These are phyloP conservation scores for Goffeauzyma gilvescens DNA, from an alignment of 768 basidiomycete genomes.

Conservation along the genomic window DNA sequence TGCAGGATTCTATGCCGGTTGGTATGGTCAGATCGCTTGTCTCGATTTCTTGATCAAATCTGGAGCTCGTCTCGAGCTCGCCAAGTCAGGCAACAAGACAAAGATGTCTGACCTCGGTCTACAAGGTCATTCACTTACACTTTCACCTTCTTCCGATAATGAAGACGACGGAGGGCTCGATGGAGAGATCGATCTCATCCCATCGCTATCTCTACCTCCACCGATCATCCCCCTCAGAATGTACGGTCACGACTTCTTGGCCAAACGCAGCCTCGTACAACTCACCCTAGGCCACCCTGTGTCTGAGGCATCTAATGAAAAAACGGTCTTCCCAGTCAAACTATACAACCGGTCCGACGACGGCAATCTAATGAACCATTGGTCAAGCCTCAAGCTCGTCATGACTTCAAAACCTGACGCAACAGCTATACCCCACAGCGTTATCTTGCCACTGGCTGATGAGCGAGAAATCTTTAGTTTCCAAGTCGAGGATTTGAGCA, in stretches of 20 bases:
- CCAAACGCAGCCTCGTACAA: conserved; percentile 66
- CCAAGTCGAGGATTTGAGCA: conserved; percentile 56
- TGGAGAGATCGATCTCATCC: conserved; percentile 71
- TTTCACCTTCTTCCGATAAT: conserved; percentile 27
- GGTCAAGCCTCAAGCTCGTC: conserved; percentile 75
- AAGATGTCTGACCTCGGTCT: conserved; percentile 18
- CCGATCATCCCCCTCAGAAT: conserved; percentile 92
- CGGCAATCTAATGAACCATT: conserved; percentile 27
- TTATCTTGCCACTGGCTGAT: conserved; percentile 63
- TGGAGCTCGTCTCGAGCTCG: conserved; percentile 18
- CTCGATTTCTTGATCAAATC: conserved; percentile 22
- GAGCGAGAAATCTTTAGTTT: conserved; percentile 57
- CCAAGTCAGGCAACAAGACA: neutral
- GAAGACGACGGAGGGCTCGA: conserved; percentile 37
- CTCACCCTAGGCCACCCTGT: conserved; percentile 56
- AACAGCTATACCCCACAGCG: conserved; percentile 70
- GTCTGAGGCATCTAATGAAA: conserved; percentile 30
- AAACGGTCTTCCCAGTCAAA: conserved; percentile 32
- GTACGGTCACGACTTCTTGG: conserved; percentile 78
- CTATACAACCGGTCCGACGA: conserved; percentile 38
- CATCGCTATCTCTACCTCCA: conserved; percentile 81
- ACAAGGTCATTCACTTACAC: conserved; percentile 24
- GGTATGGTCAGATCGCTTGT: conserved; percentile 45
- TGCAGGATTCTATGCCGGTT: conserved; percentile 84
- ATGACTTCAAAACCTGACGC: conserved; percentile 74